Evolutionary conservation across 176 grass and related monocot species (phyloP), one percentile per base, ranked within the genome.

Genomic region (Phoenix dactylifera): DNA sequence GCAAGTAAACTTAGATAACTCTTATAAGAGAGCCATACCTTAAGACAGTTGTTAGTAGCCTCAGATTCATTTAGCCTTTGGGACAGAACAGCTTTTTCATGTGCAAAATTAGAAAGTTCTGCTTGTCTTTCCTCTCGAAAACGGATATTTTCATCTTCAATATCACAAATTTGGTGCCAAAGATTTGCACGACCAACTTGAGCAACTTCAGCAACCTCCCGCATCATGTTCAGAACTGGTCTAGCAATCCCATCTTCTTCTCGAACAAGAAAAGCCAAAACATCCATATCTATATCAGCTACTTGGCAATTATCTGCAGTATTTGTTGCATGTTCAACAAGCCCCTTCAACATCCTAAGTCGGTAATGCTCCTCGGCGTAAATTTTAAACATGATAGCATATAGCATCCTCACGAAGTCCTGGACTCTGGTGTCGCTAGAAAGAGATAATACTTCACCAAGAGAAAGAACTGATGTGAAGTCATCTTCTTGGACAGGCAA

Each of bases 221-320:
- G 64, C 70, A 92, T 76, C 79, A 97, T 81, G 69, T 73, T 88
- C 64, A 97, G 70, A 76, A 86, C 79, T 72, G 87, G 87, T 77
- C 81, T 84, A 59, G 76, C 80, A 50, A 80, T 72, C 54, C 72
- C 75, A 58, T 72, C 62, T 70, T 97, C 83, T 60, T 90, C 92
- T 79, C 83, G 81, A 76, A 87, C 81, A 76, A 97, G 87, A 70
- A 91, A 82, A 66, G 88, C 73, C 81, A 97, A 72, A 49, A 88
- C 93, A 83, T 87, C 87, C 87, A 91, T 92, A 87, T 91, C 93
- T 51, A 97, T 82, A 72, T 92, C 93, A 64, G 79, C 77, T 70
- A 71, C 83, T 62, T 58, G 71, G 71, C 84, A 83, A 48, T 64
- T 94, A 78, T 84, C 77, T 69, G 84, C 74, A 61, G 73, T 83